Percentiles rank a stretch among this genome's conserved stretches.
Evolutionary conservation across 2,329 filamentous ascomycete species (phyloP).

Genomic region (Grosmannia huntii): DNA sequence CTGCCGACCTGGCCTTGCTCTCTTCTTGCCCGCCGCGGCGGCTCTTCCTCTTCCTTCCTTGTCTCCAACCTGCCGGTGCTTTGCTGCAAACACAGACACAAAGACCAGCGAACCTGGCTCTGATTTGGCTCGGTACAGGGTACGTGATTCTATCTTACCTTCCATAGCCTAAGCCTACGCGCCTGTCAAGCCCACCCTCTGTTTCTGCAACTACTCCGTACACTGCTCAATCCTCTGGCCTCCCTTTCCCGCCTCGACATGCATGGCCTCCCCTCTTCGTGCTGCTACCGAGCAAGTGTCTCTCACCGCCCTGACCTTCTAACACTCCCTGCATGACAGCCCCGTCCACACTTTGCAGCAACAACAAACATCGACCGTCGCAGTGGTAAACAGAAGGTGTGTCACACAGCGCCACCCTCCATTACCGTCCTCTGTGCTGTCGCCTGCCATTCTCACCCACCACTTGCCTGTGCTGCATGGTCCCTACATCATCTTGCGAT

Average conservation of each 20-base stretch:
- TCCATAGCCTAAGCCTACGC: no score
- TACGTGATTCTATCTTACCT: neutral
- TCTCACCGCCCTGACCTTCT: neutral
- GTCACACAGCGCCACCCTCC: constrained; percentile 10
- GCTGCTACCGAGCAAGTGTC: neutral
- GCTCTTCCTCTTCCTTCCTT: neutral
- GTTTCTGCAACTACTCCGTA: neutral
- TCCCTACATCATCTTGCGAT: neutral
- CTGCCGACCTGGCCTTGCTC: neutral
- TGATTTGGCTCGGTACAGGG: no score
- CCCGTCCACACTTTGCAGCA: neutral
- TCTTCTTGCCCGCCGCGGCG: neutral
- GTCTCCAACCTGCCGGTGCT: neutral
- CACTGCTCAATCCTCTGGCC: neutral
- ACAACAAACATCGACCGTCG: neutral
- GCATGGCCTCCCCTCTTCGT: neutral
- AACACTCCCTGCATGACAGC: neutral
- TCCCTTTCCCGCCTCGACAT: neutral
- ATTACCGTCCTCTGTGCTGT: constrained; percentile 5
- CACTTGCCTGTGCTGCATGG: neutral
- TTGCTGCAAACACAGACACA: neutral
- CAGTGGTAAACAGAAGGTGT: constrained; percentile 5
- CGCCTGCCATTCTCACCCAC: constrained; percentile 6
- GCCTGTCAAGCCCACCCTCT: neutral
- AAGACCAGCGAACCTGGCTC: neutral